phyloP scores from a whole-genome alignment of 1,139 yeast genomes.

The Kodamaea suecica region DNA sequence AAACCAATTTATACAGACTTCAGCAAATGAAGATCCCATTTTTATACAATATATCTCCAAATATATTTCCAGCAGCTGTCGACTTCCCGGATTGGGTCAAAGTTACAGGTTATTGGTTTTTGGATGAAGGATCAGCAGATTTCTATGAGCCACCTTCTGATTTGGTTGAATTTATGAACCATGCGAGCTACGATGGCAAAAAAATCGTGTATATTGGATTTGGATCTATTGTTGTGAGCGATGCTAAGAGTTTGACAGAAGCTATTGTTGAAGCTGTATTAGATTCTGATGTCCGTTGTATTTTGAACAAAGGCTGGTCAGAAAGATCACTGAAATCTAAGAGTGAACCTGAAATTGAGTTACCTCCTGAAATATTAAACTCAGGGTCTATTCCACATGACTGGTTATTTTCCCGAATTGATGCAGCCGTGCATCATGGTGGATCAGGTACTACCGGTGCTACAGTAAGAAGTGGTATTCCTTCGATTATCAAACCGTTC shows the following conservation, averaged over 20 bases:
- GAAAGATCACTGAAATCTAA: conserved; percentile 51
- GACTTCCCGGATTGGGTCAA: conserved; percentile 93
- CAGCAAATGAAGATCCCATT: conserved; percentile 84
- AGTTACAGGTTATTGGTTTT: conserved; percentile 95
- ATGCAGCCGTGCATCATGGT: conserved; percentile 96
- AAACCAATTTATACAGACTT: conserved; percentile 66
- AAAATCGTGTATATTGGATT: conserved; percentile 89
- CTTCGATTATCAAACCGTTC: conserved; percentile 89
- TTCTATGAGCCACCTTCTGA: conserved; percentile 63
- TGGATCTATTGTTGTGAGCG: conserved; percentile 89
- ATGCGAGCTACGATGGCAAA: conserved; percentile 58
- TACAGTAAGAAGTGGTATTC: conserved; percentile 76
- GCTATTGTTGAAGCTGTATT: conserved; percentile 77
- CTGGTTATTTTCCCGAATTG: conserved; percentile 86
- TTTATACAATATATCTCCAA: conserved; percentile 82
- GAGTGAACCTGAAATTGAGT: conserved; percentile 44
- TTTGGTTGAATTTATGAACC: conserved; percentile 57
- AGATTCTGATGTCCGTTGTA: conserved; percentile 78
- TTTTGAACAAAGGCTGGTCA: conserved; percentile 94
- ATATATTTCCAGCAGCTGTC: conserved; percentile 85
- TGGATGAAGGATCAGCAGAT: conserved; percentile 62
- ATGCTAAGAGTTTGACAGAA: conserved; percentile 72
- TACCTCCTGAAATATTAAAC: conserved; percentile 70
- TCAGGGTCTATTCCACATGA: conserved; percentile 84
- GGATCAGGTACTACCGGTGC: conserved; percentile 99